A percentile compares a stretch with the other conserved stretches of the same genome.
phyloP scores from a whole-genome alignment of 2,329 filamentous ascomycete species.

The Scolecobasidium constrictum region DNA sequence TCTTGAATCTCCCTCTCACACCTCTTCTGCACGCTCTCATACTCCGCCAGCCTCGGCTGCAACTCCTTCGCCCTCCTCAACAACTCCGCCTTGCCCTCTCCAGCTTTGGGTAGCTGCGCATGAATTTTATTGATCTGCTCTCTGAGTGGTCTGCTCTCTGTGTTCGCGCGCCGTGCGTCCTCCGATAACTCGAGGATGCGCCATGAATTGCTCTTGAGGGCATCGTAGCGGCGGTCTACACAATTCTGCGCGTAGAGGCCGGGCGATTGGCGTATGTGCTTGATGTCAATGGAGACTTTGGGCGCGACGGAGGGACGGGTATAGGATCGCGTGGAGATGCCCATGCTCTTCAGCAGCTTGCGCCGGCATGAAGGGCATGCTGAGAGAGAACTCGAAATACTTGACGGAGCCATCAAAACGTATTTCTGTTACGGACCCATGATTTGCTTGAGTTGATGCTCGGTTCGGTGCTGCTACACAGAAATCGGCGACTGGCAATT shows the following conservation, averaged over 20 bases:
- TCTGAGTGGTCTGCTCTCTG: conserved; percentile 48
- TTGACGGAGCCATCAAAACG: too few species aligned
- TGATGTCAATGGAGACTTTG: conserved; percentile 70
- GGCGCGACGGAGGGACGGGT: conserved; percentile 61
- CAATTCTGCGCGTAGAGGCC: conserved; percentile 75
- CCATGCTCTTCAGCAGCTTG: conserved; percentile 1
- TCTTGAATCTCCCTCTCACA: conserved; percentile 37
- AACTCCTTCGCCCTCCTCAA: conserved; percentile 53
- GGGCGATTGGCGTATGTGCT: conserved; percentile 79
- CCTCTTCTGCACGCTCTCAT: conserved; percentile 51
- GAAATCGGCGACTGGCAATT: not conserved
- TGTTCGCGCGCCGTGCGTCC: conserved; percentile 33
- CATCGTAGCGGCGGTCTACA: conserved; percentile 69
- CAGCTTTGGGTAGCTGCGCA: conserved; percentile 36
- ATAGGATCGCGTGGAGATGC: conserved; percentile 17
- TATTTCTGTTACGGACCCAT: not conserved
- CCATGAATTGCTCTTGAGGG: conserved; percentile 40
- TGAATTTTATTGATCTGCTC: conserved; percentile 57
- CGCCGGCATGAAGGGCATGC: conserved; percentile 4
- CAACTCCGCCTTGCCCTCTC: conserved; percentile 22
- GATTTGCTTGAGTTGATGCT: not conserved
- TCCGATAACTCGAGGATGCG: conserved; percentile 39
- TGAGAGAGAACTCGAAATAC: not conserved
- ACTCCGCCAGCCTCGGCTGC: conserved; percentile 49
- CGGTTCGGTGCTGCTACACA: not conserved